Conservation (phyloP, 2,329 filamentous ascomycete species). For the Mollisia scopiformis region DNA sequence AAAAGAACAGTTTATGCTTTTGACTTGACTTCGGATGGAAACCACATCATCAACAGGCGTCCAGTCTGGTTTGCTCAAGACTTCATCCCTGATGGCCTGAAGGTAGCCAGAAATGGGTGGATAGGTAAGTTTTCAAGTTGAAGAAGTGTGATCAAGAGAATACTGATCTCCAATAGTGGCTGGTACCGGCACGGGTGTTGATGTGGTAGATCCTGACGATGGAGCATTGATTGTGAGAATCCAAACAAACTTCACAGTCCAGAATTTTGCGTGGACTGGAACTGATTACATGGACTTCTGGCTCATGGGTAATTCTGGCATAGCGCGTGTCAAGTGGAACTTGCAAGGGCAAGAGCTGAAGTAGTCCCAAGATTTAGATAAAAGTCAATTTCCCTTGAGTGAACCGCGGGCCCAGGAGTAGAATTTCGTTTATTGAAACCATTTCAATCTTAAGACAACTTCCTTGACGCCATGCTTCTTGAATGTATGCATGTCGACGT, state of each 20-base stretch:
- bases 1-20: conserved; percentile 42
- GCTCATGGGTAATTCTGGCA: conserved; percentile 43
- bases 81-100: conserved; percentile 46
- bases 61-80: conserved; percentile 43
- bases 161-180: conserved; percentile 34
- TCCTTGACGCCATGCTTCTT: background rate
- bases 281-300: conserved; percentile 42
- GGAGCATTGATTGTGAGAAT: conserved; percentile 43
- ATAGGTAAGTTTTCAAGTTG: background rate
- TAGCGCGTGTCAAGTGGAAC: conserved; percentile 39
- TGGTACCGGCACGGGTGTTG: conserved; percentile 42
- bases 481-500: background rate
- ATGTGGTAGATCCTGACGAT: conserved; percentile 40
- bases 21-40: conserved; percentile 40
- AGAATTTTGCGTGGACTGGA: conserved; percentile 48
- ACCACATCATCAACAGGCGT: conserved; percentile 41
- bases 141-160: background rate
- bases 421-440: too few species aligned
- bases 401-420: too few species aligned
- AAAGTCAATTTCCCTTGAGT: too few species aligned
- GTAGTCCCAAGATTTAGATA: too few species aligned
- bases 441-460: too few species aligned
- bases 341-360: conserved; percentile 30
- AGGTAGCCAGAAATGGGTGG: conserved; percentile 44
- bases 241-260: conserved; percentile 47